A percentile compares a stretch with the other conserved stretches of the same genome.
Evolutionary conservation across 371 early-diverging fungal genomes (phyloP).

Genomic region (Paraphysoderma sedebokerense): DNA sequence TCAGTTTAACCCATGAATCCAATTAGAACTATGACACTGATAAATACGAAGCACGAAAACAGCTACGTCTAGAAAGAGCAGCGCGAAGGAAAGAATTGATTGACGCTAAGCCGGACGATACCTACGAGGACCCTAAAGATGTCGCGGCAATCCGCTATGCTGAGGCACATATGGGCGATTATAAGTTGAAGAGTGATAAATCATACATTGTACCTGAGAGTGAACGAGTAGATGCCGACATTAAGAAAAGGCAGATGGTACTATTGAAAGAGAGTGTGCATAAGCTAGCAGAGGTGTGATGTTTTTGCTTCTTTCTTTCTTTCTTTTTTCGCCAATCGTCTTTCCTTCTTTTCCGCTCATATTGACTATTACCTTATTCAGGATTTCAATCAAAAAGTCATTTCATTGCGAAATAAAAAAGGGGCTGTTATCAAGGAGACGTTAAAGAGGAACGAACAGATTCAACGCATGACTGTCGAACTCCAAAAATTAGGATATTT

Average conservation of each 20-base stretch:
- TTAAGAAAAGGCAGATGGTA: slow-evolving; percentile 19
- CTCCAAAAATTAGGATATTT: neutral
- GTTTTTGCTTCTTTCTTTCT: neutral
- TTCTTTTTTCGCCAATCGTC: neutral
- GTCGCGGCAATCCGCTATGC: slow-evolving; percentile 30
- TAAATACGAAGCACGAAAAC: slow-evolving; percentile 31
- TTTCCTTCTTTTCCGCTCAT: too few relatives aligned
- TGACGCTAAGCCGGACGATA: slow-evolving; percentile 29
- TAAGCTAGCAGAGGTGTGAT: slow-evolving; percentile 13
- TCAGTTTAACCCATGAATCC: too few relatives aligned
- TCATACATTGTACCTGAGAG: slow-evolving; percentile 37
- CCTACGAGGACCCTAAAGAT: slow-evolving; percentile 29
- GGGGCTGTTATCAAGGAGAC: slow-evolving; percentile 7
- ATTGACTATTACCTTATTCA: too few relatives aligned
- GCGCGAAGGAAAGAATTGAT: slow-evolving; percentile 22
- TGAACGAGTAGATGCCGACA: slow-evolving; percentile 35
- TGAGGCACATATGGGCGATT: slow-evolving; percentile 31
- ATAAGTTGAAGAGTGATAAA: slow-evolving; percentile 31
- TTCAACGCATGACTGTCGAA: neutral
- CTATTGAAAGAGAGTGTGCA: slow-evolving; percentile 23
- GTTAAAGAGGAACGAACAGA: slow-evolving; percentile 6
- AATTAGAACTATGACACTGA: neutral
- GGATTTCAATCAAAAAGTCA: neutral
- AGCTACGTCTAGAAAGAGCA: slow-evolving; percentile 19
- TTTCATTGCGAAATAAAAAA: slow-evolving; percentile 11